Evolutionary conservation across 208 protist species (phyloP), one percentile per base, ranked within the genome.

Genomic region (Trypanosomatidae sp.): DNA sequence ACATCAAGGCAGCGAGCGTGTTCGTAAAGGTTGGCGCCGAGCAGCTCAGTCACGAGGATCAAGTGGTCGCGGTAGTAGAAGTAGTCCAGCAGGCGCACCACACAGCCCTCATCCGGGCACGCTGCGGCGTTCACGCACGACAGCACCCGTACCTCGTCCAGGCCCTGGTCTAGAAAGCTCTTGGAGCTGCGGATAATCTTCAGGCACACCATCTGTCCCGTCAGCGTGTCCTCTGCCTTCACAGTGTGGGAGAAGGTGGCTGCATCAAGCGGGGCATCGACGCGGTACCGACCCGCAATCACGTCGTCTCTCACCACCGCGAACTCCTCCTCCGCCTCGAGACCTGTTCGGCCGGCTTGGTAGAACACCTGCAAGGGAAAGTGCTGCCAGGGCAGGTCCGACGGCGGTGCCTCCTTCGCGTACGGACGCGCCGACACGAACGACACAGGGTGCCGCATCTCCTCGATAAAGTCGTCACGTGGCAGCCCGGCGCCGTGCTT

Each of bases 61-160:
- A 98, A 77, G 62, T 98, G 96, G 71, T 97, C 94, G 71, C 95
- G 95, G 70, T 86, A 94, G 78, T 98, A 98, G 75, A 98, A 98
- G 81, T 86, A 98, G 64, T 97, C 93, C 64, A 88, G 84, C 22
- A 97, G 68, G n/a, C 83, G 82, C 19, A 98, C 79, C 5, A 98
- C 82, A 73, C 84, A 82, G 74, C 90, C 53, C 33, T 77, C 80
- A 62, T 98, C 91, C 0, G 81, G 64, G 59, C 85, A 58, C 19
- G 89, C 96, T 36, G 83, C 70, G 5, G 73, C 66, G 64, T 98
- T 97, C 41, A 99, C 82, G 28, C 89, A 84, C n/a, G 86, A 73
- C n/a, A 99, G 83, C 17, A 98, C 69, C 39, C 96, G 95, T n/a
- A 99, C 89, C 84, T 99, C 97, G 71, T 99, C 97, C 22, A 99